phyloP scores from a whole-genome alignment of 495 filamentous ascomycete species.

The Lasiosphaeria miniovina region DNA sequence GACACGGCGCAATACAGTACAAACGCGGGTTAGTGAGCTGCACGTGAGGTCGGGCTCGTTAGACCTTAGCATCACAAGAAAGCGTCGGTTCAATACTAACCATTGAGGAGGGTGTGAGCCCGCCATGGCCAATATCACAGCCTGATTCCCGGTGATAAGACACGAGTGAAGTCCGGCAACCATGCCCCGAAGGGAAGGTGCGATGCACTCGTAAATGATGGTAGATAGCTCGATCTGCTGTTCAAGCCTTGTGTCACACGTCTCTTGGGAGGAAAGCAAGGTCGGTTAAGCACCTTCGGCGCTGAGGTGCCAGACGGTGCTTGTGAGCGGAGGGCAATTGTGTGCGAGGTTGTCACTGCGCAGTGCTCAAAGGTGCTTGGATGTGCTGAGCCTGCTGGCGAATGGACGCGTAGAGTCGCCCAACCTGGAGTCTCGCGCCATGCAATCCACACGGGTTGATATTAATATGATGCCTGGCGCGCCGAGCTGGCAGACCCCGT shows the following conservation, averaged over 20 bases:
- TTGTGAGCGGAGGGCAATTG: neutral
- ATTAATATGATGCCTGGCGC: constrained; percentile 27
- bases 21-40: neutral
- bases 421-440: constrained; percentile 13
- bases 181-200: constrained; percentile 26
- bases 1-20: neutral
- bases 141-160: constrained; percentile 1
- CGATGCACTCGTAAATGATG: constrained; percentile 7
- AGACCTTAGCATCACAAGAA: neutral
- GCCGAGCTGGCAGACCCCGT: constrained; percentile 14
- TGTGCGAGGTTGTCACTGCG: constrained; percentile 9
- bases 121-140: neutral
- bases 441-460: constrained; percentile 29
- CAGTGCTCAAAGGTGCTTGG: constrained; percentile 4
- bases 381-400: constrained; percentile 8
- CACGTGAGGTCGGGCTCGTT: neutral
- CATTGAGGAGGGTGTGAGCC: neutral
- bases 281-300: neutral
- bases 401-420: constrained; percentile 15
- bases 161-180: constrained; percentile 12
- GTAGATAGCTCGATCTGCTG: constrained; percentile 11
- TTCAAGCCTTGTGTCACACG: constrained; percentile 11
- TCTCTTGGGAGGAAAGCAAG: neutral
- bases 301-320: constrained; percentile 5
- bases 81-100: neutral